Conservation (phyloP, 495 filamentous ascomycete genomes). For the Tuber borchii region DNA sequence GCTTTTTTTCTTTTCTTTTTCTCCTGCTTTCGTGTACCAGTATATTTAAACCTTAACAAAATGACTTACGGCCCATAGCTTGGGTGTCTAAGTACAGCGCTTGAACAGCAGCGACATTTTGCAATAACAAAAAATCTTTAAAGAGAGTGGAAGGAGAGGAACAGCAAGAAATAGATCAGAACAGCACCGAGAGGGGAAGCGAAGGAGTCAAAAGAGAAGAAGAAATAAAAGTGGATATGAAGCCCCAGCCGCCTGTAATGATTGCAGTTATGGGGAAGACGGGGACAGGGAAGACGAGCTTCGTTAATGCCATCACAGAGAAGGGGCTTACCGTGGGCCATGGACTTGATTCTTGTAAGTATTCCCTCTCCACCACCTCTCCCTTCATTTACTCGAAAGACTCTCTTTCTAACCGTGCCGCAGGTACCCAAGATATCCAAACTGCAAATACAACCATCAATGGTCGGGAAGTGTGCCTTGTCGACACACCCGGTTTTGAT, state of each 20-base stretch:
- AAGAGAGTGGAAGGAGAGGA: too few species aligned
- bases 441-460: slow-evolving; percentile 19
- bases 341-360: slow-evolving; percentile 14
- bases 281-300: slow-evolving; percentile 44
- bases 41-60: too few species aligned
- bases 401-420: neutral
- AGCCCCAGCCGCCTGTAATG: slow-evolving; percentile 5
- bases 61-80: too few species aligned
- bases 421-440: slow-evolving; percentile 31
- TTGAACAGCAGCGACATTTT: too few species aligned
- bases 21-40: too few species aligned
- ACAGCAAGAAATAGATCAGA: too few species aligned
- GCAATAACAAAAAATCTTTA: too few species aligned
- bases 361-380: neutral
- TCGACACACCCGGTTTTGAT: slow-evolving; percentile 53
- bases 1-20: too few species aligned
- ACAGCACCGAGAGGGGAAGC: too few species aligned
- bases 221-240: neutral
- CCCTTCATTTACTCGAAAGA: neutral
- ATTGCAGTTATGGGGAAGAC: slow-evolving; percentile 44
- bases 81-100: too few species aligned
- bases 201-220: neutral
- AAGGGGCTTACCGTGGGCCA: slow-evolving; percentile 17
- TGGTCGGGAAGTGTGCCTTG: slow-evolving; percentile 40
- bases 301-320: slow-evolving; percentile 39